Evolutionary conservation across 129 eudicot genomes (phyloP), one percentile per base, ranked within the genome.

Genomic region (Arctium minus): DNA sequence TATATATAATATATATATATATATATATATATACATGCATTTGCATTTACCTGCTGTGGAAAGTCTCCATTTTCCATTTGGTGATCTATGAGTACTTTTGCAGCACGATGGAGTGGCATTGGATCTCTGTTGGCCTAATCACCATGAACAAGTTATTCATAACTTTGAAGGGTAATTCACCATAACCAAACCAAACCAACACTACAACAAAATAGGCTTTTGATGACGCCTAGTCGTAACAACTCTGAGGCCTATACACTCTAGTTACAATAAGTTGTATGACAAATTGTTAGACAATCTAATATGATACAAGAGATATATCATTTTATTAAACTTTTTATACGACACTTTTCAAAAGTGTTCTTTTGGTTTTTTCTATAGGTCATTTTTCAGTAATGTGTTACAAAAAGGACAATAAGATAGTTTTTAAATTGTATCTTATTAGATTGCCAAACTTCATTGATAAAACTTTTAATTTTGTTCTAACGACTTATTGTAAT

Each of bases 61-160:
- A 91, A 91, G 77, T 91, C 97, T 70, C 97, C 97, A 62, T 89
- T 89, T 60, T 82, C 90, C 91, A 89, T 86, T 73, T 93, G 97
- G 30, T 89, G 86, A 85, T 91, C 86, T 42, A 93, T 85, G 32
- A 93, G 72, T 37, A 91, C 83, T 72, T 78, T 89, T 29, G 92
- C 96, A 30, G 95, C 97, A 68, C 86, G 86, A 75, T 93, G 89
- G 50, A 93, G 84, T 46, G 96, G 96, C 6, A 46, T 80, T 10
- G 81, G 82, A 83, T 93, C 93, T 74, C 92, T 84, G 76, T 83
- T 81, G 2, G 81, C 93, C 97, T 93, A 69, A 30, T 74, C 74
- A 68, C 65, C 74, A 81, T 31, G 12, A 68, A 56, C 27, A 68
- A 37, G 5, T 32, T 11, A 35, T 31, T 40, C 29, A 67, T 44